A percentile compares a stretch with the other conserved stretches of the same genome.
Conservation (phyloP, 257 asterid species). For the Primulina tabacum region DNA sequence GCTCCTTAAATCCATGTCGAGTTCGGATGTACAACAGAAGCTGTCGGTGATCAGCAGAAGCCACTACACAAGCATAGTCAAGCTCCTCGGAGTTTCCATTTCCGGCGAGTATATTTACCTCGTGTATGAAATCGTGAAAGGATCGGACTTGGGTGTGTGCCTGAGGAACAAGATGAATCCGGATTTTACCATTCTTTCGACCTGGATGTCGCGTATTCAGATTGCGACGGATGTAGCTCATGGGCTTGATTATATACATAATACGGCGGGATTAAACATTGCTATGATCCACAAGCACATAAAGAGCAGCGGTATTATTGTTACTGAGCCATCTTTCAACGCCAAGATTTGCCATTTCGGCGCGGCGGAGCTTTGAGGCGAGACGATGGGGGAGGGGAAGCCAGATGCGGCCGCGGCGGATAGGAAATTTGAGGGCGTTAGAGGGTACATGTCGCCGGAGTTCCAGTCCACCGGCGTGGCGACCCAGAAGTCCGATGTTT, state of each 20-base stretch:
- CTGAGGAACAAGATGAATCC: constrained; percentile 64
- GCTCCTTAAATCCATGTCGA: constrained; percentile 44
- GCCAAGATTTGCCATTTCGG: constrained; percentile 95
- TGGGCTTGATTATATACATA: constrained; percentile 84
- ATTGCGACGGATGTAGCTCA: constrained; percentile 83
- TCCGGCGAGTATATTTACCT: constrained; percentile 74
- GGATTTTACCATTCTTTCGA: constrained; percentile 69
- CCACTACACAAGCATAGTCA: constrained; percentile 71
- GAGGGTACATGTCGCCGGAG: constrained; percentile 97
- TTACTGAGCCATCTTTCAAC: constrained; percentile 71
- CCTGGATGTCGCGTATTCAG: constrained; percentile 89
- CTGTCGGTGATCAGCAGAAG: constrained; percentile 58
- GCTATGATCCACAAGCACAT: constrained; percentile 80
- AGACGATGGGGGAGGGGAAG: constrained; percentile 33
- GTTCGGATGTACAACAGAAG: constrained; percentile 42
- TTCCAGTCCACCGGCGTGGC: constrained; percentile 65
- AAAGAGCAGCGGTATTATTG: constrained; percentile 80
- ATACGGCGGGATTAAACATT: constrained; percentile 63
- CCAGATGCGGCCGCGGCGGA: constrained; percentile 21
- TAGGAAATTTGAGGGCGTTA: constrained; percentile 66
- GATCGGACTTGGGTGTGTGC: constrained; percentile 61
- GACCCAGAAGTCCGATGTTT: constrained; percentile 87
- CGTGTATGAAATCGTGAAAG: constrained; percentile 65
- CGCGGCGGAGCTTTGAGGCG: constrained; percentile 94
- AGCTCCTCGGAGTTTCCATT: constrained; percentile 69